phyloP scores from a whole-genome alignment of 441 rosid species.

The Pelargonium australe region DNA sequence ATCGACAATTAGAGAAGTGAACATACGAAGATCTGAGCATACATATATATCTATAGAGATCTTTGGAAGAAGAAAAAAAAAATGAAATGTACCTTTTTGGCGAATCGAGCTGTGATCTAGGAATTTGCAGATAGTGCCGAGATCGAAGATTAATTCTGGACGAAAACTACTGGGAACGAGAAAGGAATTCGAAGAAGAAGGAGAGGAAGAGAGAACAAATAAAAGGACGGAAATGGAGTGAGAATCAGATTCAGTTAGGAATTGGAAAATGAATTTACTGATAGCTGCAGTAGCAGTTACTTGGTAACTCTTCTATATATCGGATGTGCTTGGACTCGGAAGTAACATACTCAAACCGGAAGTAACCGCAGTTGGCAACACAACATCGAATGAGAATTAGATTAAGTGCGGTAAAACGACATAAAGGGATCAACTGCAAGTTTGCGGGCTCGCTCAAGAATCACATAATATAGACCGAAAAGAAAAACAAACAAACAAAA shows the following conservation, averaged over 20 bases:
- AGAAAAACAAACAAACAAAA: too few relatives aligned
- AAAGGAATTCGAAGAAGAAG: neutral
- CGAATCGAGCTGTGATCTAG: neutral
- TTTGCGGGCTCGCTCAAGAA: too few relatives aligned
- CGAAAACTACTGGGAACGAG: neutral
- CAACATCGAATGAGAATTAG: too few relatives aligned
- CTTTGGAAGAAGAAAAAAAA: neutral
- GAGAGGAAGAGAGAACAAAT: neutral
- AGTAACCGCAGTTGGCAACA: too few relatives aligned
- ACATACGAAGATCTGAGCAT: neutral
- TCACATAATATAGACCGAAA: too few relatives aligned
- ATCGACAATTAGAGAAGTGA: neutral
- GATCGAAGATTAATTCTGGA: neutral
- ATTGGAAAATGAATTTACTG: neutral
- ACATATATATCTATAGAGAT: neutral
- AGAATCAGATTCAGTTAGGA: neutral
- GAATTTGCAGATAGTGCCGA: neutral
- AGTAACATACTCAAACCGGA: too few relatives aligned
- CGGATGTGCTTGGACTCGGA: too few relatives aligned
- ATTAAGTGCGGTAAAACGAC: too few relatives aligned
- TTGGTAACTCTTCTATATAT: neutral
- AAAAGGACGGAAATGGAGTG: neutral
- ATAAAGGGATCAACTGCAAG: too few relatives aligned
- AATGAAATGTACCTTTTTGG: neutral
- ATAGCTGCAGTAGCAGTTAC: neutral